These are phyloP conservation scores for Arthroderma uncinatum DNA, from an alignment of 2,329 filamentous ascomycete genomes.

Conservation along the genomic window DNA sequence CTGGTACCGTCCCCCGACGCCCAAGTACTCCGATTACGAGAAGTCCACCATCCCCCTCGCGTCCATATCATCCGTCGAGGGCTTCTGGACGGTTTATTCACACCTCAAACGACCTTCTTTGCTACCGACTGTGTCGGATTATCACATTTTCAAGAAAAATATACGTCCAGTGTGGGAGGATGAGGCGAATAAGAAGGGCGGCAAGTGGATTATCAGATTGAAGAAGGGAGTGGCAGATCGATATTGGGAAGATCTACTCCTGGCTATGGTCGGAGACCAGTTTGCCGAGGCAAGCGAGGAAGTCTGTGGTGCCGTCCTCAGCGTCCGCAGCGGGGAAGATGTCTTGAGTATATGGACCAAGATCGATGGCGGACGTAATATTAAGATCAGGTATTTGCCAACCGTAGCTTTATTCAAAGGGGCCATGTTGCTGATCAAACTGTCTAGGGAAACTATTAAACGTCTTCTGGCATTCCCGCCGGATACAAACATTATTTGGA, in stretches of 20 bases:
- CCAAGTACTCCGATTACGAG: slow-evolving; percentile 96
- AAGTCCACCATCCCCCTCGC: slow-evolving; percentile 87
- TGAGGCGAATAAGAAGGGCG: slow-evolving; percentile 87
- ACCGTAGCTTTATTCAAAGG: not conserved
- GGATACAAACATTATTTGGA: slow-evolving; percentile 88
- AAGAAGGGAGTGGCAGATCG: slow-evolving; percentile 96
- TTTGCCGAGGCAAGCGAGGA: slow-evolving; percentile 88
- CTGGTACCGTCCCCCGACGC: slow-evolving; percentile 93
- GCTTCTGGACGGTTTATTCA: slow-evolving; percentile 80
- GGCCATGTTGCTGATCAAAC: not conserved
- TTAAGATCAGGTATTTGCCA: slow-evolving; percentile 72
- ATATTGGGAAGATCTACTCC: slow-evolving; percentile 89
- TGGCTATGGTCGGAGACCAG: slow-evolving; percentile 86
- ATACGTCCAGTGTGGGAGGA: slow-evolving; percentile 98
- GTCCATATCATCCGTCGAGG: slow-evolving; percentile 68
- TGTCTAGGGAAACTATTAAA: slow-evolving; percentile 76
- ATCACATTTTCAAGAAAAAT: slow-evolving; percentile 94
- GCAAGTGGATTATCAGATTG: slow-evolving; percentile 92
- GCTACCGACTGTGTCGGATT: slow-evolving; percentile 87
- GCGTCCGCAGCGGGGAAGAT: slow-evolving; percentile 88
- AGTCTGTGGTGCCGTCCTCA: slow-evolving; percentile 88
- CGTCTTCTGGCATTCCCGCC: slow-evolving; percentile 72
- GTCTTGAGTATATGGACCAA: slow-evolving; percentile 97
- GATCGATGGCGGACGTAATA: slow-evolving; percentile 81
- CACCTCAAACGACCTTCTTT: slow-evolving; percentile 82